Conservation (phyloP, 495 filamentous ascomycete genomes). For the Penicillium macrosclerotiorum region DNA sequence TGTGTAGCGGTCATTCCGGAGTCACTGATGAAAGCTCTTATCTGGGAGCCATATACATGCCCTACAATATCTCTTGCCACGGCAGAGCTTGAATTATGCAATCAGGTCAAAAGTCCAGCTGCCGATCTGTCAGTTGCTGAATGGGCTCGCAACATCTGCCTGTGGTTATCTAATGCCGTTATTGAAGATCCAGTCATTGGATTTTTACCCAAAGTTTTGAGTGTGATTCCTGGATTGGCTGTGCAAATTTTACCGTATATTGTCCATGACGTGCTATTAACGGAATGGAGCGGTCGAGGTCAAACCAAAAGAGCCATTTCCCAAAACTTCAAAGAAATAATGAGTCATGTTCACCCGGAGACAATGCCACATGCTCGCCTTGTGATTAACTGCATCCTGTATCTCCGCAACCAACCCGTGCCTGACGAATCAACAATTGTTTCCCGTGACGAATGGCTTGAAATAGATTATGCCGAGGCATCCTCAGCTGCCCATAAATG, state of each 20-base stretch:
- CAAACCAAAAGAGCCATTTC: constrained; percentile 41
- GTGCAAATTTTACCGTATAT: constrained; percentile 73
- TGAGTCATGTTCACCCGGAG: constrained; percentile 28
- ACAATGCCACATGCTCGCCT: constrained; percentile 52
- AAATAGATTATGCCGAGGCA: constrained; percentile 70
- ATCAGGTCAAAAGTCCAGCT: constrained; percentile 8
- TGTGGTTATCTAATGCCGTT: constrained; percentile 59
- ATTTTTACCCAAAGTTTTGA: constrained; percentile 60
- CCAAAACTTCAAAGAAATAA: constrained; percentile 36
- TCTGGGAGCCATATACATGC: constrained; percentile 45
- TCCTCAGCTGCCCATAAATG: constrained; percentile 77
- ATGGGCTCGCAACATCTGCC: constrained; percentile 66
- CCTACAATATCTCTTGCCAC: constrained; percentile 23
- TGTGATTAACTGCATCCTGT: constrained; percentile 79
- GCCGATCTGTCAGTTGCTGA: constrained; percentile 24
- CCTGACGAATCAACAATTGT: constrained; percentile 71
- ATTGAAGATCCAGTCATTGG: constrained; percentile 63
- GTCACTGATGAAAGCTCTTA: constrained; percentile 40
- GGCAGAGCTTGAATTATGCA: constrained; percentile 14
- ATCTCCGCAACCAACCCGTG: constrained; percentile 78
- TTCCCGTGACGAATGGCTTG: constrained; percentile 81
- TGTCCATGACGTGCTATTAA: constrained; percentile 70
- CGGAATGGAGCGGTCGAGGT: constrained; percentile 38
- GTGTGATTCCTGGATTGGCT: constrained; percentile 62
- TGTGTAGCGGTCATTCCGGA: constrained; percentile 44